phyloP scores from a whole-genome alignment of 2,329 filamentous ascomycete genomes.

The Diaporthe sp. region DNA sequence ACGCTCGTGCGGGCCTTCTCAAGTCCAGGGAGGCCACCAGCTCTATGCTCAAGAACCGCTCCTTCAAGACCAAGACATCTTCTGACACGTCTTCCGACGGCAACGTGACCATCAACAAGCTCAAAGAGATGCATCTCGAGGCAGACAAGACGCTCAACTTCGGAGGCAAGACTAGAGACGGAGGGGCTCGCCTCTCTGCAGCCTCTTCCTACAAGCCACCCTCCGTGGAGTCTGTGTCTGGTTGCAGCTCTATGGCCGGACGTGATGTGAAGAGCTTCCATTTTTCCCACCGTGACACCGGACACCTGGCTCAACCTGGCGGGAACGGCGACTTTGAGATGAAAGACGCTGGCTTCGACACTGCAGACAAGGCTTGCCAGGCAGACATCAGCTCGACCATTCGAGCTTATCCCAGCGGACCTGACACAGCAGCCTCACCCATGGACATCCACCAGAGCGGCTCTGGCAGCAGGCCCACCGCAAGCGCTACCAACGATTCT shows the following conservation, averaged over 20 bases:
- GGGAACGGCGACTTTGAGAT: background rate
- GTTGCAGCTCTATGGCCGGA: background rate
- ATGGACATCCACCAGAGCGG: conserved; percentile 36
- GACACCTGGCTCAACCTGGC: background rate
- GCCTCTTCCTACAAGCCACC: conserved; percentile 29
- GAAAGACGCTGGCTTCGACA: background rate
- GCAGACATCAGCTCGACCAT: conserved; percentile 2
- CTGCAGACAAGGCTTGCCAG: conserved; percentile 3
- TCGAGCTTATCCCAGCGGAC: background rate
- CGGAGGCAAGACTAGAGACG: background rate
- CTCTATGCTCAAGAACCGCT: conserved; percentile 35
- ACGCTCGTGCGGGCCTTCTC: conserved; percentile 11
- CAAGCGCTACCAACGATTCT: conserved; percentile 11
- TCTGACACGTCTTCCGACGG: conserved; percentile 34
- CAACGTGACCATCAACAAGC: conserved; percentile 11
- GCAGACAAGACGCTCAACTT: conserved; percentile 17
- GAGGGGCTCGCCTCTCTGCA: conserved; percentile 26
- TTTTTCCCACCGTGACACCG: background rate
- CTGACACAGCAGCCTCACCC: background rate
- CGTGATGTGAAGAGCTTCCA: background rate
- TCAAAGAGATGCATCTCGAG: conserved; percentile 31
- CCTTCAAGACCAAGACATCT: conserved; percentile 33
- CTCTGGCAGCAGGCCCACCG: conserved; percentile 14
- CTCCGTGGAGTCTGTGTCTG: conserved; percentile 22
- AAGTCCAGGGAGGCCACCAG: conserved; percentile 34